A percentile compares a stretch with the other conserved stretches of the same genome.
phyloP scores from a whole-genome alignment of 768 basidiomycete genomes.

The Pisolithus marmoratus region DNA sequence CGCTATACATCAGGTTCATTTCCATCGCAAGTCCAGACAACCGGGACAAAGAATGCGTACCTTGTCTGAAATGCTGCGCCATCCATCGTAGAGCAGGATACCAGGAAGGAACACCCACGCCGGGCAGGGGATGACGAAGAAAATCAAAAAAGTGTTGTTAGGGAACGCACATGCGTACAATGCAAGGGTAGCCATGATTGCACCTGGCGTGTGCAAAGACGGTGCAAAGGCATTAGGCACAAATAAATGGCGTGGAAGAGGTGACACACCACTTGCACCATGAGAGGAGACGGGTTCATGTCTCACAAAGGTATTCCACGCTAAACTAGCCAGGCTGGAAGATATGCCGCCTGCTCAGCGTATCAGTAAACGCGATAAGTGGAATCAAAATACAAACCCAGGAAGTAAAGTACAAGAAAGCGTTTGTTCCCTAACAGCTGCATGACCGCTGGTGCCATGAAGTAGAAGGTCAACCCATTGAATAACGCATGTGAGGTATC shows the following conservation, averaged over 20 bases:
- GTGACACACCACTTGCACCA: conserved; percentile 69
- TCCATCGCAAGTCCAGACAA: neutral
- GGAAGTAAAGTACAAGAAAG: conserved; percentile 70
- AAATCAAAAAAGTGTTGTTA: conserved; percentile 58
- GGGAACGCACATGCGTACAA: conserved; percentile 71
- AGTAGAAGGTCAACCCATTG: conserved; percentile 75
- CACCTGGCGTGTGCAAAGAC: conserved; percentile 37
- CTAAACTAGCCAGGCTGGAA: conserved; percentile 42
- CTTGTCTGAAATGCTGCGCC: conserved; percentile 30
- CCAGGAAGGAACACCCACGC: conserved; percentile 72
- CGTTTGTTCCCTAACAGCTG: conserved; percentile 55
- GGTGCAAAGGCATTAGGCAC: neutral
- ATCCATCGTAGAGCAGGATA: conserved; percentile 35
- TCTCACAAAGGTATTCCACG: conserved; percentile 39
- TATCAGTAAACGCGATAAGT: neutral
- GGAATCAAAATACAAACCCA: conserved; percentile 41
- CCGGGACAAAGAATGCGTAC: conserved; percentile 16
- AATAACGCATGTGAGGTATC: conserved; percentile 58
- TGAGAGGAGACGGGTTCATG: conserved; percentile 31
- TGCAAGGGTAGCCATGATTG: conserved; percentile 65
- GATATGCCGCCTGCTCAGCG: conserved; percentile 50
- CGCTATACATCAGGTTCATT: conserved; percentile 32
- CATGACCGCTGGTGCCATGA: conserved; percentile 65
- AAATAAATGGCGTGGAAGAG: neutral
- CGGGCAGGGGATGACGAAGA: conserved; percentile 73